These are phyloP conservation scores for Ailanthus altissimus DNA, from an alignment of 345 rosid genomes.

Conservation along the genomic window DNA sequence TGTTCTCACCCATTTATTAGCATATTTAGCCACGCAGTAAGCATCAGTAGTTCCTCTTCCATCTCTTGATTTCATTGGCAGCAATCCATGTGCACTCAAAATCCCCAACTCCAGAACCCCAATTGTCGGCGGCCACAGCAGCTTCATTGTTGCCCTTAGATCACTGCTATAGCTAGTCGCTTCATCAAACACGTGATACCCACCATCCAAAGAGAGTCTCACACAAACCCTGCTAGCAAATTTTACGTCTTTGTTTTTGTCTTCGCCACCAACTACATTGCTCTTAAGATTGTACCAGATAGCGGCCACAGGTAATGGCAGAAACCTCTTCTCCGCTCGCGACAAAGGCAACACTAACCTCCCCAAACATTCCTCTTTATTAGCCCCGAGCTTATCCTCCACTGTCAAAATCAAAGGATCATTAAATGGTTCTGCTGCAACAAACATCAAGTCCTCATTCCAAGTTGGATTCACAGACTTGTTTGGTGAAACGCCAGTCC, in stretches of 20 bases:
- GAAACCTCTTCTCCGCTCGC: conserved; percentile 29
- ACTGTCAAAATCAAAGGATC: conserved; percentile 42
- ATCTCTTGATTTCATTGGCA: conserved; percentile 46
- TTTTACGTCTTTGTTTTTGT: conserved; percentile 23
- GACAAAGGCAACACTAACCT: conserved; percentile 30
- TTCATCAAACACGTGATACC: conserved; percentile 53
- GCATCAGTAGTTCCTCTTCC: conserved; percentile 48
- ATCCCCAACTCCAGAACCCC: conserved; percentile 50
- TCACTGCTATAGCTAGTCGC: conserved; percentile 39
- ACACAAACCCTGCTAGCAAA: conserved; percentile 39
- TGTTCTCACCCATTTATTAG: conserved; percentile 45
- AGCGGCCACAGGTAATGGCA: conserved; percentile 20
- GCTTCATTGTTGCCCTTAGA: conserved; percentile 35
- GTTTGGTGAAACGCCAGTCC: conserved; percentile 32
- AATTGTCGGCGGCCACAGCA: conserved; percentile 29
- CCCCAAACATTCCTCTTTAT: conserved; percentile 41
- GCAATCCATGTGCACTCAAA: conserved; percentile 42
- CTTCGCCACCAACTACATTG: conserved; percentile 9
- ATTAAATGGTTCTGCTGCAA: conserved; percentile 50
- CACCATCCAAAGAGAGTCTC: conserved; percentile 41
- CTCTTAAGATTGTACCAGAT: conserved; percentile 42
- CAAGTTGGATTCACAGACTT: conserved; percentile 39
- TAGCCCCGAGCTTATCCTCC: conserved; percentile 33
- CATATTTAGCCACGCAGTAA: conserved; percentile 54
- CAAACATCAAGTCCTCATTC: conserved; percentile 59